A percentile compares a stretch with the other conserved stretches of the same genome.
Evolutionary conservation across 805 yeast species (phyloP).

Genomic region (Yamadazyma philogaea): DNA sequence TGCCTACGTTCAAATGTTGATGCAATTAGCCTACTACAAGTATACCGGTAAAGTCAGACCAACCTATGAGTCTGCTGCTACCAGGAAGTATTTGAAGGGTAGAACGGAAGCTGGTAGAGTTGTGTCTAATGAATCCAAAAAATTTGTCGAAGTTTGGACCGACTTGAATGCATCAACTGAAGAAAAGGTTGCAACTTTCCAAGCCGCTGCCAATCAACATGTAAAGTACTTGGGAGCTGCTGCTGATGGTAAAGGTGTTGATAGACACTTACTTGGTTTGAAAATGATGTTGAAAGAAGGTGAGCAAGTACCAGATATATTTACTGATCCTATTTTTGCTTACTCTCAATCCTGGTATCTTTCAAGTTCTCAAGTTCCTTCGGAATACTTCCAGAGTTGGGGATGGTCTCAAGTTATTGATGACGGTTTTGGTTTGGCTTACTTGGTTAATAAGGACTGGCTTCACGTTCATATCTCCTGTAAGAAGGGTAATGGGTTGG

Average conservation of each 20-base stretch:
- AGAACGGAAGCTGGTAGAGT: constrained; percentile 93
- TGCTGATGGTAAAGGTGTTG: constrained; percentile 83
- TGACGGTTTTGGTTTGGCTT: constrained; percentile 90
- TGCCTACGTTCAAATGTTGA: constrained; percentile 84
- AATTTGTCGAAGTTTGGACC: constrained; percentile 74
- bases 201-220: constrained; percentile 72
- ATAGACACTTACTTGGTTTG: constrained; percentile 89
- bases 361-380: constrained; percentile 85
- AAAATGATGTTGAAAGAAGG: constrained; percentile 63
- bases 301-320: constrained; percentile 63
- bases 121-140: constrained; percentile 67
- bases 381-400: constrained; percentile 78
- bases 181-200: constrained; percentile 64
- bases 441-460: constrained; percentile 85
- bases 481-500: constrained; percentile 59
- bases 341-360: constrained; percentile 84
- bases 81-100: constrained; percentile 83
- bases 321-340: constrained; percentile 68
- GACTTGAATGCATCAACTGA: constrained; percentile 46
- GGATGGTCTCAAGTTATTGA: constrained; percentile 96
- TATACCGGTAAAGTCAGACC: constrained; percentile 77
- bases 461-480: constrained; percentile 81
- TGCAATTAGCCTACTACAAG: constrained; percentile 88
- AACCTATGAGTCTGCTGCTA: constrained; percentile 94
- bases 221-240: constrained; percentile 72